Evolutionary conservation across 345 rosid genomes (phyloP), one percentile per base, ranked within the genome.

Genomic region (Gossypioides kirkii): DNA sequence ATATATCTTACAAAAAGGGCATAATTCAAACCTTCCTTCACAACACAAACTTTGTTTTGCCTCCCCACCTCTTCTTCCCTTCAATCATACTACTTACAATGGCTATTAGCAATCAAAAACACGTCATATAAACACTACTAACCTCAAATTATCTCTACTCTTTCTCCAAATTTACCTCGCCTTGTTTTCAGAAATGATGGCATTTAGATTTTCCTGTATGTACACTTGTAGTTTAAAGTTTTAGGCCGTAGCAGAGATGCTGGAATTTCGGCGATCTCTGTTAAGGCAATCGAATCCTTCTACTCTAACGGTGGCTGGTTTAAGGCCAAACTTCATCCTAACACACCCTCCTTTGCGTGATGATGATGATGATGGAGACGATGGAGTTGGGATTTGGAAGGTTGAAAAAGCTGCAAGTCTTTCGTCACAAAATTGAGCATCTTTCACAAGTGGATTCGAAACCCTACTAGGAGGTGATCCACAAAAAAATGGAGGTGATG

Each of bases 261-360:
- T 86, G n/a, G 98, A 89, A 86, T 82, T 92, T 45, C 87, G 92
- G 83, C 87, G 84, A 77, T 95, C 98, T 88, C 98, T 91, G 86
- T 87, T 88, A 77, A 95, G 96, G 88, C 99, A 95, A 84, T 92
- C 94, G 58, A 95, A 95, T 73, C 99, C 99, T 92, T 95, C 99
- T 88, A 95, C 94, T 85, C 98, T 92, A 95, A 92, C 97, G 8
- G 94, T 85, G 6, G 94, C 97, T 3, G 92, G 88, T 77, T 89
- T 92, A 25, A 83, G 86, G 76, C 99, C 99, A 25, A 90, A 87
- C 42, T 86, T 91, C 89, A 86, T 77, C 64, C 94, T 82, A 41
- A 56, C 89, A 70, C 93, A 92, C 70, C 97, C 88, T 60, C 85
- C 93, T 73, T 84, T 88, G 61, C 80, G 84, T 56, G 97, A 79